A percentile compares a stretch with the other conserved stretches of the same genome.
phyloP scores from a whole-genome alignment of 345 rosid genomes.

The Turnera subulata region DNA sequence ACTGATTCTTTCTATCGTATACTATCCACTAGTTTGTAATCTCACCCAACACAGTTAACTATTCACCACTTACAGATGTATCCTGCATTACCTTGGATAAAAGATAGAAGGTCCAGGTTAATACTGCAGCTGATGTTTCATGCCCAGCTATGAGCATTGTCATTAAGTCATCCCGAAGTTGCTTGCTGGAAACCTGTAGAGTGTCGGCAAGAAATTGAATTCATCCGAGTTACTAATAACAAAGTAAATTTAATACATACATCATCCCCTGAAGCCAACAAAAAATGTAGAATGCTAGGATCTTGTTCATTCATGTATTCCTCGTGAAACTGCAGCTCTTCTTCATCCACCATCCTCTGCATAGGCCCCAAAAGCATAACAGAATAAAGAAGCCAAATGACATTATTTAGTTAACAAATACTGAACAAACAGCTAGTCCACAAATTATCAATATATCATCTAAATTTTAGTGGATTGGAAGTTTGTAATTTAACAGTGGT shows the following conservation, averaged over 20 bases:
- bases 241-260: slow-evolving; percentile 36
- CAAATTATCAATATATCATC: too few species aligned
- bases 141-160: slow-evolving; percentile 99
- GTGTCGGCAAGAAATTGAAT: slow-evolving; percentile 11
- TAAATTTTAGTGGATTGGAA: too few species aligned
- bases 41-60: too few species aligned
- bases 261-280: slow-evolving; percentile 91
- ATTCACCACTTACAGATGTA: too few species aligned
- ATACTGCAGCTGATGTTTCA: slow-evolving; percentile 94
- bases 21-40: too few species aligned
- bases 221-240: slow-evolving; percentile 6
- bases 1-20: too few species aligned
- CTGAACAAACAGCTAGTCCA: too few species aligned
- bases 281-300: slow-evolving; percentile 96
- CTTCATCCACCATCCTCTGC: slow-evolving; percentile 94
- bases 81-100: slow-evolving; percentile 52
- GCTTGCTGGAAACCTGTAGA: slow-evolving; percentile 87
- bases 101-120: slow-evolving; percentile 96
- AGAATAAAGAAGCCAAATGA: neutral
- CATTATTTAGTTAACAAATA: too few species aligned
- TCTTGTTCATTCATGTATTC: slow-evolving; percentile 93
- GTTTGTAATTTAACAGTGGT: too few species aligned
- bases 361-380: slow-evolving; percentile 7
- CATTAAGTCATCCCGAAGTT: slow-evolving; percentile 97
- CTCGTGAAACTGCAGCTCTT: slow-evolving; percentile 82